phyloP scores from a whole-genome alignment of 495 filamentous ascomycete species.

The Penicillium tannophilum region DNA sequence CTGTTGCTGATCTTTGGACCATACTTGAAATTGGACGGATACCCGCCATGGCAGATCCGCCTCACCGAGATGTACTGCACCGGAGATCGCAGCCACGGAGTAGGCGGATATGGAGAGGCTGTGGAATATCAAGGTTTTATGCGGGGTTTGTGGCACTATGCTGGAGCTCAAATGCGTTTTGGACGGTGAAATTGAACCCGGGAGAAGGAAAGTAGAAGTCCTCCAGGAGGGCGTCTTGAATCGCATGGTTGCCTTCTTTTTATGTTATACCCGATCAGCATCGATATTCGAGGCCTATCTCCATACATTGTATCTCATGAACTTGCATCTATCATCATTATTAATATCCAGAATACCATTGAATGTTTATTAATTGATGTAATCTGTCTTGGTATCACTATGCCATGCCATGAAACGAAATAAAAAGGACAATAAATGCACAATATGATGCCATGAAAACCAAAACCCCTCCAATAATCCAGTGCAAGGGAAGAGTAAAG shows the following conservation, averaged over 20 bases:
- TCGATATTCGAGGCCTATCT: slow-evolving; percentile 5
- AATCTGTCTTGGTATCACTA: slow-evolving; percentile 21
- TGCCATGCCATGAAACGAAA: slow-evolving; percentile 13
- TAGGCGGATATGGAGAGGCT: slow-evolving; percentile 46
- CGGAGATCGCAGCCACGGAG: slow-evolving; percentile 43
- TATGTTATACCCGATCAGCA: slow-evolving; percentile 22
- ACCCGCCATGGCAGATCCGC: slow-evolving; percentile 94
- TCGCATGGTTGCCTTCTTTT: neutral
- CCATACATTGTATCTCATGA: slow-evolving; percentile 8
- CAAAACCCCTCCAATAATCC: neutral
- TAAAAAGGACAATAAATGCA: neutral
- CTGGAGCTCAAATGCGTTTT: slow-evolving; percentile 84
- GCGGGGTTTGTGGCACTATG: slow-evolving; percentile 77
- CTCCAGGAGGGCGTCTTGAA: neutral
- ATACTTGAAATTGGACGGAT: slow-evolving; percentile 79
- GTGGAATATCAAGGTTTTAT: slow-evolving; percentile 96
- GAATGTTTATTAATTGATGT: slow-evolving; percentile 12
- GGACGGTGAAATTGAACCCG: slow-evolving; percentile 61
- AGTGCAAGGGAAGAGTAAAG: neutral
- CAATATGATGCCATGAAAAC: neutral
- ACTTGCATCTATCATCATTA: slow-evolving; percentile 2
- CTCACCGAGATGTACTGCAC: slow-evolving; percentile 88
- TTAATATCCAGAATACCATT: neutral
- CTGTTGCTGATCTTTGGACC: slow-evolving; percentile 84
- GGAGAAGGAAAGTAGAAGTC: neutral